These are phyloP conservation scores for Backusella macrospora DNA, from an alignment of 192 early-diverging fungal species.

Conservation along the genomic window DNA sequence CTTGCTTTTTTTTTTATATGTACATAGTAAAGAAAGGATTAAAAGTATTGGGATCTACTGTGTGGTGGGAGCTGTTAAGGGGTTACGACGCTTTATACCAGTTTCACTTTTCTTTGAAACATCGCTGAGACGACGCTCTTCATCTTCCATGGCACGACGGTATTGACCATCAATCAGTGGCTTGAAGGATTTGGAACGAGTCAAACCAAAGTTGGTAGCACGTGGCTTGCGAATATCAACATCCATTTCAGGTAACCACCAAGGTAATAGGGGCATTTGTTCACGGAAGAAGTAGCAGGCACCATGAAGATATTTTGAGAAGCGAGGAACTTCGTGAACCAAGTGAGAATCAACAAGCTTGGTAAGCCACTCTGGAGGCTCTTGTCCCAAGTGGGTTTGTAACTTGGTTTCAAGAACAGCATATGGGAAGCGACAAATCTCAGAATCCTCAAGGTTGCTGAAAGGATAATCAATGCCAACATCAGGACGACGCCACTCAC, in stretches of 20 bases:
- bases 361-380: slow-evolving; percentile 49
- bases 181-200: slow-evolving; percentile 43
- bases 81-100: slow-evolving; percentile 19
- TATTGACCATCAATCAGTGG: slow-evolving; percentile 42
- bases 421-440: slow-evolving; percentile 44
- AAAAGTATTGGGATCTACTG: not conserved
- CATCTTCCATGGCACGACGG: slow-evolving; percentile 34
- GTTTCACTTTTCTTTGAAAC: slow-evolving; percentile 46
- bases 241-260: slow-evolving; percentile 58
- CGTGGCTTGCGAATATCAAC: slow-evolving; percentile 54
- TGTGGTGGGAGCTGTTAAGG: slow-evolving; percentile 7
- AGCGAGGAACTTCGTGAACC: slow-evolving; percentile 53
- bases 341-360: slow-evolving; percentile 46
- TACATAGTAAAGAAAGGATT: not conserved
- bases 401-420: slow-evolving; percentile 43
- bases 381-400: slow-evolving; percentile 54
- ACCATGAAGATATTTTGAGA: slow-evolving; percentile 54
- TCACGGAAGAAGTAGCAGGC: slow-evolving; percentile 49
- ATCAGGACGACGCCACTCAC: slow-evolving; percentile 45
- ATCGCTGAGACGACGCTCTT: slow-evolving; percentile 31
- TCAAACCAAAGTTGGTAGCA: slow-evolving; percentile 38
- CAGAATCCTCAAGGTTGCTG: slow-evolving; percentile 19
- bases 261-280: slow-evolving; percentile 49
- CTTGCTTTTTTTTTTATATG: not conserved
- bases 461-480: slow-evolving; percentile 50